Evolutionary conservation across 768 basidiomycete species (phyloP), one percentile per base, ranked within the genome.

Genomic region (Crassisporium funariophilum): DNA sequence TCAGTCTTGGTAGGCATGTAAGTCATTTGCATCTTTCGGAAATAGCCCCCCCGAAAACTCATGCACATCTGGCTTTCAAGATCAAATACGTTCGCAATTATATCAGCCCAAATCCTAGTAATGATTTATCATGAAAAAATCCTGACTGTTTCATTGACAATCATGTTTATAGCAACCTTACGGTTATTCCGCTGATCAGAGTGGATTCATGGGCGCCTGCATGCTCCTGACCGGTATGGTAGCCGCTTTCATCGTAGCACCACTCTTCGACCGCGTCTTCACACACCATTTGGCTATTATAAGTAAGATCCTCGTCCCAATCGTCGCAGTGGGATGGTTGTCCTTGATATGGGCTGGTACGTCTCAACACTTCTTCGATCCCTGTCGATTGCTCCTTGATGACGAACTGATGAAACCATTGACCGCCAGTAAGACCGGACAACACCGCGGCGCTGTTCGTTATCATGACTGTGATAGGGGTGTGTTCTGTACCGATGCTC

Each of bases 251-350:
- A 56, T 83, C 39, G 78, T 84, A 0, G 81, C 90, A 0, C 91
- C 91, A 0, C 64, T 91, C 3, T 85, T 91, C 57, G 91, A 92
- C 58, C 82, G 90, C 15, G 80, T 91, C n/a, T 80, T 93, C 50
- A 91, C 87, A 8, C 77, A 84, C 53, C 81, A 81, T 49, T 73
- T 91, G 29, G 86, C 81, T 0, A 51, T 79, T 9, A 79, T 83
- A 2, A 55, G 75, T 44, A 88, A 85, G 45, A 47, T 80, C 0
- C 57, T 88, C 8, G 74, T 83, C 12, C 89, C 89, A 1, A 59
- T 84, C 35, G 69, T 87, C 4, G 83, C 75, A 12, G 72, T 56
- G 1, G 72, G 74, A 17, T 92, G 89, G 88, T 62, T 92, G 11
- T 79, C 81, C 4, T 67, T 92, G 13, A 84, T 93, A 23, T 93